Evolutionary conservation across 2,329 filamentous ascomycete genomes (phyloP), one percentile per base, ranked within the genome.

Genomic region (Phyllosticta citrichinensis): DNA sequence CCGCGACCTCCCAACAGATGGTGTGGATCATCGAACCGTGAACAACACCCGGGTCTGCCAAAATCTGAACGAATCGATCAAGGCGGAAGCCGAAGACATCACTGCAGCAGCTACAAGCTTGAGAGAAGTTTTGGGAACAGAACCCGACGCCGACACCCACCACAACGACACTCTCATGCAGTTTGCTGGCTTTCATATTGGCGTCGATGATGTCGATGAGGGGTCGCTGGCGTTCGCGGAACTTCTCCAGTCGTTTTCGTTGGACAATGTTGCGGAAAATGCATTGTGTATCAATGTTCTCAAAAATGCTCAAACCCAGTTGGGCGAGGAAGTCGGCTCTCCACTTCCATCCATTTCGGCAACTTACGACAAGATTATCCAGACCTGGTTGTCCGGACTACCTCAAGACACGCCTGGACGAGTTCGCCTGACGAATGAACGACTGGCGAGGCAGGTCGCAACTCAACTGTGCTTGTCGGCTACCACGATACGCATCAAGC

Each of bases 391-490:
- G 17, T 68, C 67, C 19, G 64, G 69, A 10, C 58, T 75, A 33
- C 68, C 71, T 5, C 11, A 53, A 8, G 58, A 66, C 5, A 64
- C 70, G 1, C 64, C 72, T 3, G 59, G 63, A 22, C 64, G 64
- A 30, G 60, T 70, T 35, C 69, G 72, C 6, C 67, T 70, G 61
- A 63, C 51, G 5, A 69, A 70, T 52, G 72, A 74, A 64, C 65
- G 66, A 19, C 63, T 72, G 17, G 69, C 69, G n/a, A 67, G 71
- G 35, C 68, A 66, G 3, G 58, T 74, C 17, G 73, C 76, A 14
- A 68, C 71, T 5, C 71, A 77, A 52, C 55, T 77, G 1, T 64
- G 70, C 2, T 64, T 79, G 5, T 70, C 75, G 35, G 73, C 71
- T 11, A 61, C 63, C 33, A 61, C 63, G 10, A 55, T 68, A 1